These are phyloP conservation scores for Aspergillus pseudoterreus DNA, from an alignment of 2,329 filamentous ascomycete genomes.

Conservation along the genomic window DNA sequence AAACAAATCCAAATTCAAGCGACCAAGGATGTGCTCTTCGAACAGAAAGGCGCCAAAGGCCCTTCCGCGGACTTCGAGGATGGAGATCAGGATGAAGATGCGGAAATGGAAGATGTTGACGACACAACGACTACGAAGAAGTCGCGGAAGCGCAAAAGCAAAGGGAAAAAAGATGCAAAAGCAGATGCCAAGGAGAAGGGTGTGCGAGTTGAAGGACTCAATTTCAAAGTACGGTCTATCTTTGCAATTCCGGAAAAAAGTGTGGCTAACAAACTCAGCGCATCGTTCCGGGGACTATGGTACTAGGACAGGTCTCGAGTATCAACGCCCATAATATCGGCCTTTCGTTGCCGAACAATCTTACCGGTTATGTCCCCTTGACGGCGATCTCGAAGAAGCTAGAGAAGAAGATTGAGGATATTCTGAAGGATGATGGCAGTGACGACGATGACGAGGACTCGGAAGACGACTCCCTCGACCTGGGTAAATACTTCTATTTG, in stretches of 20 bases:
- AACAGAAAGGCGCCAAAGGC: conserved; percentile 63
- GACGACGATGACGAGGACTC: conserved; percentile 54
- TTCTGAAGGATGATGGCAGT: conserved; percentile 58
- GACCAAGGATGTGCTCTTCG: conserved; percentile 84
- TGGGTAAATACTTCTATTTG: conserved; percentile 70
- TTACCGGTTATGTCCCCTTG: conserved; percentile 83
- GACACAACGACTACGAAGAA: conserved; percentile 38
- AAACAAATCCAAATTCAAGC: conserved; percentile 96
- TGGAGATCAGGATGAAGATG: conserved; percentile 56
- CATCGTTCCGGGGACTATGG: conserved; percentile 76
- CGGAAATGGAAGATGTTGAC: conserved; percentile 48
- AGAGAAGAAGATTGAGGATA: conserved; percentile 68
- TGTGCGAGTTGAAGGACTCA: conserved; percentile 79
- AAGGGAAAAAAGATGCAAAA: conserved; percentile 50
- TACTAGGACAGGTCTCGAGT: conserved; percentile 80
- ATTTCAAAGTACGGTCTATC: conserved; percentile 66
- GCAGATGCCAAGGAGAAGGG: conserved; percentile 47
- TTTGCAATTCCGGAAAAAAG: background rate
- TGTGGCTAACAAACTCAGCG: conserved; percentile 55
- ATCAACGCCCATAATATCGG: conserved; percentile 77
- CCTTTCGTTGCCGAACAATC: conserved; percentile 85
- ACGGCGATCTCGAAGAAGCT: conserved; percentile 84
- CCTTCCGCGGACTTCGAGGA: conserved; percentile 49
- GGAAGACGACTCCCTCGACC: conserved; percentile 60
- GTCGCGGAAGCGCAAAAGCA: conserved; percentile 37